Conservation (phyloP, 2,329 filamentous ascomycete genomes). For the Trichoderma atrobrunneum region DNA sequence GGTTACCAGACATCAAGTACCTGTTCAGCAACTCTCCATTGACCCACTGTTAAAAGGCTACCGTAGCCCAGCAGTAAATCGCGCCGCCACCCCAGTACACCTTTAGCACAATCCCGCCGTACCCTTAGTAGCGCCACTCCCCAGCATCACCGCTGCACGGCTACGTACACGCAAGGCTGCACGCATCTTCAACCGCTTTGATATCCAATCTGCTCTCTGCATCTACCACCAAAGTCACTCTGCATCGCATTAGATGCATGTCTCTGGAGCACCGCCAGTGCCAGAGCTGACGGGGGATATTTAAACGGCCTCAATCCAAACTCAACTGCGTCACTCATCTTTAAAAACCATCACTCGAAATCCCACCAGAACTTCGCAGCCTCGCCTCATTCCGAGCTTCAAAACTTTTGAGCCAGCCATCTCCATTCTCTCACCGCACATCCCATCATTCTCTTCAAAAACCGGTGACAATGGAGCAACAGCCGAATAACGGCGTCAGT, state of each 20-base stretch:
- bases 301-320: no score
- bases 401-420: background rate
- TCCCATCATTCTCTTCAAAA: background rate
- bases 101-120: background rate
- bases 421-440: background rate
- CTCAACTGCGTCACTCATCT: background rate
- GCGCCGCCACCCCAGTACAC: background rate
- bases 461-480: slow-evolving; percentile 15
- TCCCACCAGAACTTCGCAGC: slow-evolving; percentile 6
- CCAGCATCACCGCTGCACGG: slow-evolving; percentile 15
- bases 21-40: background rate
- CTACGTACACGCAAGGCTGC: slow-evolving; percentile 12
- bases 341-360: background rate
- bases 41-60: slow-evolving; percentile 1
- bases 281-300: background rate
- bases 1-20: background rate
- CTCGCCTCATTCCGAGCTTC: background rate
- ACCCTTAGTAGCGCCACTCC: background rate
- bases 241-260: background rate
- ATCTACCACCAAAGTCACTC: background rate
- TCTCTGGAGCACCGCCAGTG: background rate
- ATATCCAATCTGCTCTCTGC: background rate
- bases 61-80: background rate
- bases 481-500: slow-evolving; percentile 12
- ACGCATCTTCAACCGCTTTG: background rate